Conservation (phyloP, 2,329 filamentous ascomycete species). For the Penicillium paneum region DNA sequence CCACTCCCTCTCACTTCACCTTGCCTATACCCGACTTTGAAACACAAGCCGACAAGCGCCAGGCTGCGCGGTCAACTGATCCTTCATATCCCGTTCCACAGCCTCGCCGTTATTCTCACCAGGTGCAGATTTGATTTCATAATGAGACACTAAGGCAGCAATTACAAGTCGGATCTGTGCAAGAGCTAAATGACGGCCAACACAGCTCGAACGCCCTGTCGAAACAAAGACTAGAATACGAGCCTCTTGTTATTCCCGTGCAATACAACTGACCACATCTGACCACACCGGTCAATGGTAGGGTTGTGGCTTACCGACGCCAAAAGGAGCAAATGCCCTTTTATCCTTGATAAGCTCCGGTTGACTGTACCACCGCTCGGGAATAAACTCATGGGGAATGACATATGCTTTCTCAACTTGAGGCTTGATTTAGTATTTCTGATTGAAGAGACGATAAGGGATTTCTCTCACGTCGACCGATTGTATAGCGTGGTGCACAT, state of each 20-base stretch:
- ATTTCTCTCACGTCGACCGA: neutral
- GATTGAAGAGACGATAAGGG: neutral
- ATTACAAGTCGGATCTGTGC: conserved; percentile 1
- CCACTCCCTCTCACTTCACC: neutral
- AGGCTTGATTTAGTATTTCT: neutral
- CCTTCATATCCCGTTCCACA: conserved; percentile 6
- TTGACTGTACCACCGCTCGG: conserved; percentile 31
- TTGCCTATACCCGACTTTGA: neutral
- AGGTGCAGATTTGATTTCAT: conserved; percentile 1
- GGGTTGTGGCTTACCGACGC: conserved; percentile 10
- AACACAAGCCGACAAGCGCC: conserved; percentile 2
- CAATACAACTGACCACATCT: neutral
- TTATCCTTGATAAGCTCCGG: conserved; percentile 18
- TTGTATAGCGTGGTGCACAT: conserved; percentile 1
- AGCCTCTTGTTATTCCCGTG: neutral
- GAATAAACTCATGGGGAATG: conserved; percentile 38
- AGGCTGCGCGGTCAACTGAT: conserved; percentile 5
- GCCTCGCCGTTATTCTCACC: neutral
- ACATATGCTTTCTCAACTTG: conserved; percentile 32
- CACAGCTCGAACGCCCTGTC: conserved; percentile 3
- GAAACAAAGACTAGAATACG: neutral
- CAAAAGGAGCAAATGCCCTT: conserved; percentile 19
- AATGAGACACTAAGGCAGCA: neutral
- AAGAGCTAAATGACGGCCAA: conserved; percentile 6
- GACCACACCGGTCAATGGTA: neutral